phyloP scores from a whole-genome alignment of 2,329 filamentous ascomycete species.

The Botrytis byssoidea region DNA sequence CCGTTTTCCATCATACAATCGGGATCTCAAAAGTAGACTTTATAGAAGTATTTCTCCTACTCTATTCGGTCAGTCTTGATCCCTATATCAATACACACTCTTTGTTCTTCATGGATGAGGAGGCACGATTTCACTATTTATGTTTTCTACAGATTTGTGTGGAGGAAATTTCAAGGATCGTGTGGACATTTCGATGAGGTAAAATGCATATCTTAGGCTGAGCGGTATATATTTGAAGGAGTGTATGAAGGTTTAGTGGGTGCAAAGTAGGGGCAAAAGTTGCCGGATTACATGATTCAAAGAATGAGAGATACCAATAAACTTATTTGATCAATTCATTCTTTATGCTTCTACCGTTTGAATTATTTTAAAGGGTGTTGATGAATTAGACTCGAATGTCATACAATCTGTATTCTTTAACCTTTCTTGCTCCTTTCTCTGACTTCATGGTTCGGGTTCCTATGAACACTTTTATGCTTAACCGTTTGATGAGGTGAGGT shows the following conservation, averaged over 20 bases:
- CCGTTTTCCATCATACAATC: neutral
- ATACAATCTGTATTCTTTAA: neutral
- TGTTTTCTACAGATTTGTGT: conserved; percentile 2
- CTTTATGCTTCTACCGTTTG: neutral
- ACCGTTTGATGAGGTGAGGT: neutral
- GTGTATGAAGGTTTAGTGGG: neutral
- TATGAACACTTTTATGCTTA: neutral
- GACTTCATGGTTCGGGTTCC: neutral
- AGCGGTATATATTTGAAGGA: neutral
- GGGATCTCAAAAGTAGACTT: conserved; percentile 19
- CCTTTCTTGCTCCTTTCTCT: neutral
- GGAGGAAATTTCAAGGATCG: neutral
- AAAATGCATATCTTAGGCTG: neutral
- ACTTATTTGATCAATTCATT: neutral
- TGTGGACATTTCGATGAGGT: conserved; percentile 2
- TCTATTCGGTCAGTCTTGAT: conserved; percentile 19
- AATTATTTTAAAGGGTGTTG: neutral
- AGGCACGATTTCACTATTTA: neutral
- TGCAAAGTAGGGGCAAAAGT: neutral
- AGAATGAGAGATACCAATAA: neutral
- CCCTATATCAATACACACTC: conserved; percentile 4
- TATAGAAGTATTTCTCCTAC: conserved; percentile 18
- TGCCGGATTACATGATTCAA: neutral
- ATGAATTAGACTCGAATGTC: neutral
- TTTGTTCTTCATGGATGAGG: neutral